Evolutionary conservation across 2,329 filamentous ascomycete species (phyloP).

Genomic region (Mariannaea sp.): DNA sequence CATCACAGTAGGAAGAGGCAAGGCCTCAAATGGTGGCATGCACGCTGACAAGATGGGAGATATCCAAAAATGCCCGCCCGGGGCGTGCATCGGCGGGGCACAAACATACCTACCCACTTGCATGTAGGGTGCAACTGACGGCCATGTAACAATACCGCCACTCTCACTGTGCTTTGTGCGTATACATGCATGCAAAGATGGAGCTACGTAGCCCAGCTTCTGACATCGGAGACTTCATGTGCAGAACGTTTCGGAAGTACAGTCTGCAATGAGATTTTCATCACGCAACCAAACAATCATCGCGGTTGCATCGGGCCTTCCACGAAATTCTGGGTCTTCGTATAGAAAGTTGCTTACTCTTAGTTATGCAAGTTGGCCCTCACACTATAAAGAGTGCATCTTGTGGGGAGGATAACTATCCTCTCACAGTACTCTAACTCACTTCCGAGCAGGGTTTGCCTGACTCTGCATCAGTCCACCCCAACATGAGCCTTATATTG

Average conservation of each 20-base stretch:
- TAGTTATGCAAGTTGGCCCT: too few species aligned
- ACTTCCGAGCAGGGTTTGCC: neutral
- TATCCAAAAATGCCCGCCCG: too few species aligned
- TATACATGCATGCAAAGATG: neutral
- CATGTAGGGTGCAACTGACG: neutral
- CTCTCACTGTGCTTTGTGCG: neutral
- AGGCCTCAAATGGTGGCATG: neutral
- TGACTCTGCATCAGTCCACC: slow-evolving; percentile 16
- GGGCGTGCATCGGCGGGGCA: neutral
- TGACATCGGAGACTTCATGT: slow-evolving; percentile 7
- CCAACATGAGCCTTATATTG: slow-evolving; percentile 12
- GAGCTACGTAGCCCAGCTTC: slow-evolving; percentile 1
- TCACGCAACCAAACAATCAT: slow-evolving; percentile 10
- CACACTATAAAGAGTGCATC: slow-evolving; percentile 3
- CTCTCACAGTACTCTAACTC: neutral
- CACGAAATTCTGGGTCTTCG: too few species aligned
- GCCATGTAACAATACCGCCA: neutral
- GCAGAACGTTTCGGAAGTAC: neutral
- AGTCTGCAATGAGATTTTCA: slow-evolving; percentile 4
- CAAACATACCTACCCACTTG: too few species aligned
- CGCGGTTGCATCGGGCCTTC: slow-evolving; percentile 16
- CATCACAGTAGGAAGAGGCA: neutral
- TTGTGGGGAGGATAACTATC: slow-evolving; percentile 18
- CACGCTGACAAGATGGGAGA: neutral
- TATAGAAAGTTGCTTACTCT: too few species aligned